Evolutionary conservation across 2,329 filamentous ascomycete genomes (phyloP).

Genomic region (Alternaria sp.): DNA sequence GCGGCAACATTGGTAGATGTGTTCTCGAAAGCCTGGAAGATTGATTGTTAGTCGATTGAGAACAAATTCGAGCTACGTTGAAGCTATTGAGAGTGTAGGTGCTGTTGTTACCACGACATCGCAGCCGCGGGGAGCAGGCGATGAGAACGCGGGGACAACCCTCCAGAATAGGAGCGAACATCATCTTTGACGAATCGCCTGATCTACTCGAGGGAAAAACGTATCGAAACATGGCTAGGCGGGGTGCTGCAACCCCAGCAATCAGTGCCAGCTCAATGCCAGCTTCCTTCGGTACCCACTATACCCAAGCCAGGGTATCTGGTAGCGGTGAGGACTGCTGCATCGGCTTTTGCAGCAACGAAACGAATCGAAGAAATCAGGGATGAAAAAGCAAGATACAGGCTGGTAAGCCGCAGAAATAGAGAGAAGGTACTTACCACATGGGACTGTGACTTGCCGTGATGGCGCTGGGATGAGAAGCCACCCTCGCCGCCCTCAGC

Average conservation of each 20-base stretch:
- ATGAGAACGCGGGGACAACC: constrained; percentile 4
- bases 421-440: constrained; percentile 70
- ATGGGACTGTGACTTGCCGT: constrained; percentile 86
- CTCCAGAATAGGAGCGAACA: not conserved
- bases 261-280: not conserved
- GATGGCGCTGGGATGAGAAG: constrained; percentile 69
- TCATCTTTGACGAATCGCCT: not conserved
- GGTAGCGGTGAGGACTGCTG: not conserved
- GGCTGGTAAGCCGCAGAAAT: not conserved
- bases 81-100: not conserved
- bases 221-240: not conserved
- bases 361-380: not conserved
- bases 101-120: not conserved
- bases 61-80: not conserved
- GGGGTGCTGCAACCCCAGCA: not conserved
- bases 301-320: not conserved
- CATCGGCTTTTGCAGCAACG: not conserved
- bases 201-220: not conserved
- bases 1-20: constrained; percentile 97
- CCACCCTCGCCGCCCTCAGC: constrained; percentile 51
- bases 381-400: not conserved
- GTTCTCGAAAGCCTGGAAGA: constrained; percentile 91
- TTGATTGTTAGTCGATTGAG: constrained; percentile 14
- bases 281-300: not conserved
- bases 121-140: not conserved